Evolutionary conservation across 208 protist species (phyloP).

Genomic region (Angomonas deanei): DNA sequence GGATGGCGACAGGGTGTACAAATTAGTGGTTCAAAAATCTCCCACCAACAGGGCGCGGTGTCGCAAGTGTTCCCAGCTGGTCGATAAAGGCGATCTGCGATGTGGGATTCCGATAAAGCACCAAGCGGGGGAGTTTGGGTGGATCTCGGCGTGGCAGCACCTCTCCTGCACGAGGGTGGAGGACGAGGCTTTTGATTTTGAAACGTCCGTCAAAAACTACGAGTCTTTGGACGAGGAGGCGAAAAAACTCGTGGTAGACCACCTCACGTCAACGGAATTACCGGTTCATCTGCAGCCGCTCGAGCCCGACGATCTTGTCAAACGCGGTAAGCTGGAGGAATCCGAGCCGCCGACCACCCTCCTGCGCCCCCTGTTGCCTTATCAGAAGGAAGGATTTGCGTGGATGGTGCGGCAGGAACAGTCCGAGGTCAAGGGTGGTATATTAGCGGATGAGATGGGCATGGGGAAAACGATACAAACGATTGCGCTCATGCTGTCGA

Average conservation of each 20-base stretch:
- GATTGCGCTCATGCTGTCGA: slow-evolving; percentile 85
- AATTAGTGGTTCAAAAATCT: slow-evolving; percentile 63
- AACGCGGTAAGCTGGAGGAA: slow-evolving; percentile 45
- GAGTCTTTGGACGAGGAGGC: slow-evolving; percentile 30
- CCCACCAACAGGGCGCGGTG: slow-evolving; percentile 69
- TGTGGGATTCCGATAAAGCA: slow-evolving; percentile 81
- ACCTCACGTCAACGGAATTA: slow-evolving; percentile 39
- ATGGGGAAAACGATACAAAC: slow-evolving; percentile 97
- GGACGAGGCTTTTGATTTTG: slow-evolving; percentile 12
- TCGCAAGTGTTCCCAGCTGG: slow-evolving; percentile 79
- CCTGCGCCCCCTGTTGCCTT: slow-evolving; percentile 65
- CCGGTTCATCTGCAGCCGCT: slow-evolving; percentile 71
- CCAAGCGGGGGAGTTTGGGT: slow-evolving; percentile 71
- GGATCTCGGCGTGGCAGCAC: slow-evolving; percentile 89
- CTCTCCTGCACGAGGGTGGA: slow-evolving; percentile 63
- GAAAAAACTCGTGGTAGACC: slow-evolving; percentile 46
- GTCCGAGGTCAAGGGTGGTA: slow-evolving; percentile 75
- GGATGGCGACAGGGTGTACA: slow-evolving; percentile 36
- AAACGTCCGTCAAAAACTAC: slow-evolving; percentile 46
- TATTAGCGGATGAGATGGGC: slow-evolving; percentile 98
- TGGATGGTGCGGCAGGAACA: slow-evolving; percentile 84
- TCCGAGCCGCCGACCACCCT: slow-evolving; percentile 38
- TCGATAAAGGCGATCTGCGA: slow-evolving; percentile 73
- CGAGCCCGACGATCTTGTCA: slow-evolving; percentile 79
- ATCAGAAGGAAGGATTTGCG: slow-evolving; percentile 81